Evolutionary conservation across 768 basidiomycete species (phyloP), one percentile per base, ranked within the genome.

Genomic region (Mycena vulgaris): DNA sequence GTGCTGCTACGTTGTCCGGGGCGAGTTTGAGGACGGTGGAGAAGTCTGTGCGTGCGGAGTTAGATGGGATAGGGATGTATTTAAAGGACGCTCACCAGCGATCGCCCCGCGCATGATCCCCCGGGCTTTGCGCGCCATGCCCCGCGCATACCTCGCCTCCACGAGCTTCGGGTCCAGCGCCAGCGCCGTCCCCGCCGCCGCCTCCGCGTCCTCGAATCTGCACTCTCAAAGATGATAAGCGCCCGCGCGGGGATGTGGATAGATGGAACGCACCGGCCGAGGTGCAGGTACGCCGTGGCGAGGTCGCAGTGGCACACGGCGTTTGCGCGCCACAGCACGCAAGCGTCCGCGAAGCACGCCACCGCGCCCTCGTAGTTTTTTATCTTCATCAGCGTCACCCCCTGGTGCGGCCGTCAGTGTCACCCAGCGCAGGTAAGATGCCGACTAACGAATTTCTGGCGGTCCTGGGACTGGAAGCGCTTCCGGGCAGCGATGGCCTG

Each of bases 201-300:
- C 35, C 37, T 73, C 72, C 5, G 72, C 72, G 42, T 73, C 68
- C 19, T 37, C 56, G 28, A 69, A 73, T 31, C 72, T 73, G 47
- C 30, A 42, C 23, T 13, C 19, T 6, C 21, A 45, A 13, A 45
- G 21, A 45, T n/a, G 40, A 16, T 13, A 40, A 17, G 40, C 40
- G 40, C 40, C 39, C 42, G 21, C 42, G 21, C n/a, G 21, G 4
- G 19, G 10, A 45, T n/a, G n/a, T n/a, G n/a, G 19, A 48, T 10
- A 13, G 25, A 40, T 9, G 30, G 14, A 5, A 69, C 72, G 19
- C 51, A 73, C 72, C 68, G 55, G 39, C 68, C 72, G 5, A 70
- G 68, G 48, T 73, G 72, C 11, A 73, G 51, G 42, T 67, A 73
- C 55, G 72, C 72, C 8, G 72, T 73, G 21, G 72, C 72, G 30